Base-by-base conservation (phyloP, 208 protist genomes). In the Trypanosoma lewisi region DNA sequence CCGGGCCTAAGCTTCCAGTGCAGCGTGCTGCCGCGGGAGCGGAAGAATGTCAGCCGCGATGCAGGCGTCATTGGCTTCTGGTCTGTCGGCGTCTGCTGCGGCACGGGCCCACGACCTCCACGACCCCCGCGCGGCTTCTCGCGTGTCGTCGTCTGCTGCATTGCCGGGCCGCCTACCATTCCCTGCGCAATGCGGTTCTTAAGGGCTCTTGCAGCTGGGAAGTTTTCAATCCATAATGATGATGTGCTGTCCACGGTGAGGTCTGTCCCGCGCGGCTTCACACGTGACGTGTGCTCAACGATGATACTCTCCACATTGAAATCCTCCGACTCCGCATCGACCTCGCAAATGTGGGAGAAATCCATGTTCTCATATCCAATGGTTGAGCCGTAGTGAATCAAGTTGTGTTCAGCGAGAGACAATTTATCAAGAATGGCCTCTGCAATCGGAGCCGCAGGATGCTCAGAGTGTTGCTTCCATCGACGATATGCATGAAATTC, bases 171-270 rank as follows among this genome's bases (percentile, higher is more conserved):
- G 70, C 59, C 75, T 6, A 75, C 49, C 1, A 58, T 33, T 14
- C 60, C 78, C 55, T 83, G 61, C 28, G 63, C 66, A 41, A 93
- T 66, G 44, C 83, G 74, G 37, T 83, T 69, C 67, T 80, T 85
- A 30, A 94, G 57, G 49, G 78, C 78, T 4, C 87, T 84, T n/a
- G 87, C 87, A 25, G 82, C 84, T 25, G 82, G 82, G 62, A 94
- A 94, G 73, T 94, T 94, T 57, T 94, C 87, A 64, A 94, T 89
- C 73, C 80, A 88, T 17, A 94, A 73, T 14, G 87, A 83, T 8
- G 87, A 88, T 8, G 85, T 89, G 54, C 82, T 91, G 75, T 94
- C 87, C 16, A 94, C 82, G 0, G 83, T 73, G 33, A 94, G 69
- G 48, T 83, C 80, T 4, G 82, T 91, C 14, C 82, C 82, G 27